Conservation (phyloP, 1,284 basidiomycete genomes). For the Trichosporon coremiiforme region DNA sequence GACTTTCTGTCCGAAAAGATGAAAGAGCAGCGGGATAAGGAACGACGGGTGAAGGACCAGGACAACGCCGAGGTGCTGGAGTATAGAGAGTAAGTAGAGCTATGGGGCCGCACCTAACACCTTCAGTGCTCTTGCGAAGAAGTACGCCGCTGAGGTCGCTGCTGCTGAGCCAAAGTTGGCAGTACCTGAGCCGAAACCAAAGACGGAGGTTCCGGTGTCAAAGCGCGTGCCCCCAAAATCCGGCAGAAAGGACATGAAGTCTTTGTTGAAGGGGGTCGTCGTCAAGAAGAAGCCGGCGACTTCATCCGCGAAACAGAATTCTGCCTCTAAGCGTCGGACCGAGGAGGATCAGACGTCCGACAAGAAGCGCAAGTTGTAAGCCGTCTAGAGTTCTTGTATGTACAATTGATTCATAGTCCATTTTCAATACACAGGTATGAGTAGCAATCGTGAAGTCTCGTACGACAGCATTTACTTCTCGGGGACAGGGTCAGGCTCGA, state of each 20-base stretch:
- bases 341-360: neutral
- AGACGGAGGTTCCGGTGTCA: slow-evolving; percentile 1
- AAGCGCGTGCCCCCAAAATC: slow-evolving; percentile 40
- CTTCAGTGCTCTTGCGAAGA: slow-evolving; percentile 41
- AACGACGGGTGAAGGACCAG: slow-evolving; percentile 68
- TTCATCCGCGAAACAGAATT: no score
- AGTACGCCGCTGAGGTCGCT: slow-evolving; percentile 31
- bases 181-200: slow-evolving; percentile 21
- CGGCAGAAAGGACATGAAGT: slow-evolving; percentile 51
- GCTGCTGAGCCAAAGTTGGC: slow-evolving; percentile 26
- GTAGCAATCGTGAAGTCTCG: no score
- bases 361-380: slow-evolving; percentile 33
- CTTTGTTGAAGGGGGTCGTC: slow-evolving; percentile 54
- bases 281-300: slow-evolving; percentile 55
- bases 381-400: neutral
- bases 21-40: slow-evolving; percentile 72
- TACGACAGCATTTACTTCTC: slow-evolving; percentile 21
- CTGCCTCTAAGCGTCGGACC: neutral
- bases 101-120: neutral
- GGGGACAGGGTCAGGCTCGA: slow-evolving; percentile 47
- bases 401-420: slow-evolving; percentile 16
- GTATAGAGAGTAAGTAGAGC: slow-evolving; percentile 27
- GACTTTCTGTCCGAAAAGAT: slow-evolving; percentile 81
- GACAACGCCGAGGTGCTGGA: slow-evolving; percentile 65
- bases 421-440: neutral